Evolutionary conservation across 2,329 filamentous ascomycete species (phyloP).

Genomic region (Aspergillus hortae): DNA sequence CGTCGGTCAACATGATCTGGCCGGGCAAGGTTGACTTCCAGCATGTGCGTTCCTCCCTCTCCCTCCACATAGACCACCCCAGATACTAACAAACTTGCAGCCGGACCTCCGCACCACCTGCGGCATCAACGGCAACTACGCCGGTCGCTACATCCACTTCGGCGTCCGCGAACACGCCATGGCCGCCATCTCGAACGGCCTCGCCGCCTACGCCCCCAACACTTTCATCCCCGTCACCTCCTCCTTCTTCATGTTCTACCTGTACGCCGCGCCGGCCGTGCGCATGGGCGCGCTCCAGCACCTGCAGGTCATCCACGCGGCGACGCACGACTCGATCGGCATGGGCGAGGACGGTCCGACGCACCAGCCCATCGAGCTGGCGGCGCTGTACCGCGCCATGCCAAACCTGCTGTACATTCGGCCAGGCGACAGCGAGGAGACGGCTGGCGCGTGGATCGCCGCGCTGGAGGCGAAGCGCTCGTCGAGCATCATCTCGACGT

Average conservation of each 20-base stretch:
- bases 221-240: conserved; percentile 58
- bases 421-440: conserved; percentile 57
- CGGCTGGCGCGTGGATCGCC: conserved; percentile 41
- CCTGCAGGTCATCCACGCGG: conserved; percentile 57
- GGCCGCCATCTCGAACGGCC: conserved; percentile 76
- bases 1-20: conserved; percentile 57
- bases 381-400: conserved; percentile 59
- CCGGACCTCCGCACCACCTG: conserved; percentile 27
- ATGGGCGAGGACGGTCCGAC: conserved; percentile 61
- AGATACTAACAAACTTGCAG: conserved; percentile 7
- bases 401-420: conserved; percentile 61
- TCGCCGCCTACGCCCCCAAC: conserved; percentile 55
- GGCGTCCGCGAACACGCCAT: conserved; percentile 62
- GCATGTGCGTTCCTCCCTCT: conserved; percentile 31
- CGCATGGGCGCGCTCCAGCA: conserved; percentile 58
- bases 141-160: conserved; percentile 52
- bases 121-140: conserved; percentile 48
- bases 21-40: conserved; percentile 51
- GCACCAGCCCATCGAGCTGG: conserved; percentile 59
- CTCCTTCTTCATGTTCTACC: conserved; percentile 63
- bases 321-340: conserved; percentile 60
- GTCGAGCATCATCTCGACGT: conserved; percentile 44
- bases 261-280: conserved; percentile 55
- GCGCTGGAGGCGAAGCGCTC: conserved; percentile 39
- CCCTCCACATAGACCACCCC: too few relatives aligned